A percentile compares a stretch with the other conserved stretches of the same genome.
phyloP scores from a whole-genome alignment of 129 eudicot genomes.

The Tanacetum coccineum region DNA sequence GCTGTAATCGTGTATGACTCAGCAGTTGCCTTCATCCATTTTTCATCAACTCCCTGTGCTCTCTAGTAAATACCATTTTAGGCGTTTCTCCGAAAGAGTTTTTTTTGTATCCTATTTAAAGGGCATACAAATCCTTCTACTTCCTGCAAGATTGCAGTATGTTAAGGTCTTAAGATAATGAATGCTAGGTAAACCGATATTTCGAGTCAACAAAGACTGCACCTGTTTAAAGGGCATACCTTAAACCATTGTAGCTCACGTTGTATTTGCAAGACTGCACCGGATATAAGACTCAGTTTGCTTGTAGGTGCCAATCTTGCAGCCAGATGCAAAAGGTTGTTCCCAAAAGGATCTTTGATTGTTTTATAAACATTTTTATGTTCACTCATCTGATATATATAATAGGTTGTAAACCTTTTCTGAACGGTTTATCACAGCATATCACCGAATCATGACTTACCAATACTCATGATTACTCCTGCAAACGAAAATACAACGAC shows the following conservation, averaged over 20 bases:
- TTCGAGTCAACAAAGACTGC: neutral
- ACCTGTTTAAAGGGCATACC: too few species aligned
- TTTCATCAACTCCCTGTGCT: constrained; percentile 22
- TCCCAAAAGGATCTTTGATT: constrained; percentile 6
- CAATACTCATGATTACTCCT: too few species aligned
- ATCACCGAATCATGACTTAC: too few species aligned
- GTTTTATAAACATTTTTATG: constrained; percentile 12
- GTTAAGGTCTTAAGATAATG: too few species aligned
- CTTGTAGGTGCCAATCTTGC: constrained; percentile 23
- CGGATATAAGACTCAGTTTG: constrained; percentile 15
- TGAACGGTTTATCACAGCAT: constrained; percentile 17
- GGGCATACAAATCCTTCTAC: constrained; percentile 13
- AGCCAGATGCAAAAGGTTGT: constrained; percentile 24
- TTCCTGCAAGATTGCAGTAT: constrained; percentile 2
- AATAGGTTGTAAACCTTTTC: constrained; percentile 9
- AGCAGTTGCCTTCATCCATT: neutral
- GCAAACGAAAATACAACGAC: too few species aligned
- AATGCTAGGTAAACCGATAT: neutral
- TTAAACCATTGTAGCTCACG: constrained; percentile 20
- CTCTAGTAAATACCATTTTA: constrained; percentile 17
- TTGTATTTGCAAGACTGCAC: constrained; percentile 25
- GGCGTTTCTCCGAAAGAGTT: constrained; percentile 13
- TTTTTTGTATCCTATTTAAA: neutral
- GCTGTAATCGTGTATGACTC: too few species aligned
- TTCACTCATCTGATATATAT: constrained; percentile 4